A percentile compares a stretch with the other conserved stretches of the same genome.
These are phyloP conservation scores for Pichia cephalocereana DNA, from an alignment of 805 yeast species.

Conservation along the genomic window DNA sequence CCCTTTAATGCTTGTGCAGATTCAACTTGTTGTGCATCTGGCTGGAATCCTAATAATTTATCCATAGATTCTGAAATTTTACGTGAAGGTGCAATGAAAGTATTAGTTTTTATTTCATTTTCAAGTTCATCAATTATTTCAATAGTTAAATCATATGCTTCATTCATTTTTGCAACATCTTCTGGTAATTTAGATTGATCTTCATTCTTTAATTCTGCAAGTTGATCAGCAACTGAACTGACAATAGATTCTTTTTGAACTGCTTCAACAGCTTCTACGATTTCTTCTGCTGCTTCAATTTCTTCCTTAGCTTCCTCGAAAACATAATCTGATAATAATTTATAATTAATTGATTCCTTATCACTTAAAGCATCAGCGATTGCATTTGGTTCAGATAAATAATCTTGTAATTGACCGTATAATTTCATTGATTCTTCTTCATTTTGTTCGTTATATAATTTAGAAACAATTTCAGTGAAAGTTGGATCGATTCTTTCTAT, in stretches of 20 bases:
- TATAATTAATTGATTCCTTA: conserved; percentile 16
- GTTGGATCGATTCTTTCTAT: conserved; percentile 17
- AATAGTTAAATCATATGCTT: conserved; percentile 22
- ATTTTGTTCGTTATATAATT: conserved; percentile 7
- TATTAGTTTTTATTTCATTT: conserved; percentile 19
- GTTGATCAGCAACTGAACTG: neutral
- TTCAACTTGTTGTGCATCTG: conserved; percentile 54
- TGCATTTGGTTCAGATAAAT: conserved; percentile 13
- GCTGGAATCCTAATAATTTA: conserved; percentile 35
- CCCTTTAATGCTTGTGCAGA: conserved; percentile 43
- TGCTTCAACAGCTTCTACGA: neutral
- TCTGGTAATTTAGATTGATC: conserved; percentile 16
- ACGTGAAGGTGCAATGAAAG: conserved; percentile 15
- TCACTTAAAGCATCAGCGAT: conserved; percentile 17
- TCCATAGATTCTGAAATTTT: conserved; percentile 12
- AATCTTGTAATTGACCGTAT: conserved; percentile 14
- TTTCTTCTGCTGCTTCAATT: neutral
- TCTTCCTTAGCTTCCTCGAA: neutral
- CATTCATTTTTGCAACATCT: conserved; percentile 19
- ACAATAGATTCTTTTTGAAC: neutral
- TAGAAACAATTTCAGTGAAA: conserved; percentile 11
- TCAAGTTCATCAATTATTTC: conserved; percentile 23
- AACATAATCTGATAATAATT: conserved; percentile 10
- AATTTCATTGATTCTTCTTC: conserved; percentile 11
- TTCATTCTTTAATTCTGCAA: conserved; percentile 12